These are phyloP conservation scores for Colletotrichum tamarilloi DNA, from an alignment of 2,329 filamentous ascomycete species.

Conservation along the genomic window DNA sequence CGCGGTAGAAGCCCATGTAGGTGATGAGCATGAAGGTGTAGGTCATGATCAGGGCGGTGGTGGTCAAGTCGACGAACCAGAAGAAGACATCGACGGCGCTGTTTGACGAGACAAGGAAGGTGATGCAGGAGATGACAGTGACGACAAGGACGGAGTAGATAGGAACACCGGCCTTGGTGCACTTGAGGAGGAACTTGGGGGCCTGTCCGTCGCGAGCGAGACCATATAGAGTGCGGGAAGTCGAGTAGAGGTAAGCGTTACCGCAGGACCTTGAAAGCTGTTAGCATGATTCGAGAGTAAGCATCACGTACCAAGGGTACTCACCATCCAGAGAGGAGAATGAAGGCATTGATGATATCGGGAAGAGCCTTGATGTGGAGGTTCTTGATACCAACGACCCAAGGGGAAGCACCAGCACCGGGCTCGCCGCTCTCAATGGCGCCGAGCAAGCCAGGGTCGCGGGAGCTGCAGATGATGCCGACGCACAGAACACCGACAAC, in stretches of 20 bases:
- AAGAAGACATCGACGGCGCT: constrained; percentile 49
- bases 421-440: constrained; percentile 65
- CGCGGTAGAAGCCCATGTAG: constrained; percentile 61
- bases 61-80: constrained; percentile 64
- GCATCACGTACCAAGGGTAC: background rate
- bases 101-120: constrained; percentile 52
- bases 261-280: constrained; percentile 50
- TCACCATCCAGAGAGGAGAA: constrained; percentile 40
- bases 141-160: constrained; percentile 46
- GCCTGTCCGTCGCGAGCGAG: constrained; percentile 62
- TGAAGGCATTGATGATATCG: constrained; percentile 66
- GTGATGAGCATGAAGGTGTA: constrained; percentile 60
- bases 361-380: constrained; percentile 63
- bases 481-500: constrained; percentile 72
- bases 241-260: constrained; percentile 64
- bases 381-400: constrained; percentile 65
- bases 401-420: constrained; percentile 61
- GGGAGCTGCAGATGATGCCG: constrained; percentile 68
- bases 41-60: constrained; percentile 69
- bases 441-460: constrained; percentile 63
- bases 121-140: constrained; percentile 47
- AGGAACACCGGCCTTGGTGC: constrained; percentile 58
- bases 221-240: constrained; percentile 61
- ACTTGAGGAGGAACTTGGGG: constrained; percentile 52
- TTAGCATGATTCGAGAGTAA: background rate